Evolutionary conservation across 306 rosid genomes (phyloP).

Genomic region (Rosa multiflora): DNA sequence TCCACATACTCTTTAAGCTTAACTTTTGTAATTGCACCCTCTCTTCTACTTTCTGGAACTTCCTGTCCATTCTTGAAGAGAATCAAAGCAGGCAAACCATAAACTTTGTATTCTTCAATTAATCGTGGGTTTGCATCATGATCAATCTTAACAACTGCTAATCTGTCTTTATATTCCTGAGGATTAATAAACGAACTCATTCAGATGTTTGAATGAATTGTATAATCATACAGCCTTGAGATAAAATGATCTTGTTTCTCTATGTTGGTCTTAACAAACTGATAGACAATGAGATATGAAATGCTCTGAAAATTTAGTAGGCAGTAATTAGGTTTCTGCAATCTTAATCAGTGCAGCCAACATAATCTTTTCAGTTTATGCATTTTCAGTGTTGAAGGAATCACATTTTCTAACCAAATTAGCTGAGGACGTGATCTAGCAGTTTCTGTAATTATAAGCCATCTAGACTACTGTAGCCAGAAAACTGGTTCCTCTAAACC

Average conservation of each 20-base stretch:
- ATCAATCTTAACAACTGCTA: constrained; percentile 75
- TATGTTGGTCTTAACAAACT: not conserved
- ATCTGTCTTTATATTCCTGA: constrained; percentile 77
- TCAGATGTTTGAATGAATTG: not conserved
- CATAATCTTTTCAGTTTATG: not conserved
- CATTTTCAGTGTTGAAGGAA: not conserved
- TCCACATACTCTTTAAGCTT: constrained; percentile 73
- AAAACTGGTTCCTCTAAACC: not conserved
- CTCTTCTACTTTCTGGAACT: constrained; percentile 81
- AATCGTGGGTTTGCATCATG: constrained; percentile 76
- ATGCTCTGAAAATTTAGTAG: not conserved
- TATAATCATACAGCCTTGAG: not conserved
- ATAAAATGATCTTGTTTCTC: not conserved
- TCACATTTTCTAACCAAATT: not conserved
- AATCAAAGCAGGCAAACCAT: constrained; percentile 74
- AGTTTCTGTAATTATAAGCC: not conserved
- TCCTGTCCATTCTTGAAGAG: constrained; percentile 75
- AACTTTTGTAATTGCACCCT: constrained; percentile 78
- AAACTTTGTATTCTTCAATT: constrained; percentile 72
- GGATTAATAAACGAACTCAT: constrained; percentile 3
- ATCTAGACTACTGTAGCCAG: not conserved
- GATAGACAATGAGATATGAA: not conserved
- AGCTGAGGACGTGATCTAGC: not conserved
- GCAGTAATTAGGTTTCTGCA: not conserved
- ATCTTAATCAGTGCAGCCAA: not conserved